Conservation (phyloP, 352 stramenopile genomes). For the Blastocystis sp. region DNA sequence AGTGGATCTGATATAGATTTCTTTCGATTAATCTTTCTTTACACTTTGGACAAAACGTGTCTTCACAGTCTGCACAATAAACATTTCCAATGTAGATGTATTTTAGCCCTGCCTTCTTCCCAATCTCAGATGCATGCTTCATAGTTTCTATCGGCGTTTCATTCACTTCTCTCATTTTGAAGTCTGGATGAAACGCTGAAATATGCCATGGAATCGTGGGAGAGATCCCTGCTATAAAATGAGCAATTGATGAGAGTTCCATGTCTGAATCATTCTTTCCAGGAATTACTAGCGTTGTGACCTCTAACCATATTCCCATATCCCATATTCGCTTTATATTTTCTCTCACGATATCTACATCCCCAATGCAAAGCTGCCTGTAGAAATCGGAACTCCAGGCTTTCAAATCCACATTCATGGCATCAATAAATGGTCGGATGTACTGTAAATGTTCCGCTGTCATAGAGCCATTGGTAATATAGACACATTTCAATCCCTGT, state of each 20-base stretch:
- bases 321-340: neutral
- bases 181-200: slow-evolving; percentile 23
- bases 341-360: neutral
- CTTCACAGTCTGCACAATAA: neutral
- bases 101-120: neutral
- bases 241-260: neutral
- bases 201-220: slow-evolving; percentile 26
- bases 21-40: neutral
- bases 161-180: neutral
- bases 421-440: neutral
- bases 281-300: slow-evolving; percentile 15
- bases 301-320: slow-evolving; percentile 6
- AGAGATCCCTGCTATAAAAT: neutral
- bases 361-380: neutral
- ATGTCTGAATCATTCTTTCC: neutral
- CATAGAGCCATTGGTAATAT: neutral
- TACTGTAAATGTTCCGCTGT: neutral
- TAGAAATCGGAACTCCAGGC: neutral
- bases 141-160: neutral
- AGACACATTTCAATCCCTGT: neutral
- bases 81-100: slow-evolving; percentile 21
- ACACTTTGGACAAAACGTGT: slow-evolving; percentile 27
- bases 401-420: slow-evolving; percentile 39
- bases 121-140: neutral
- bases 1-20: neutral